Conservation (phyloP, 176 grass and related monocot species). For the Metroxylon sagu region DNA sequence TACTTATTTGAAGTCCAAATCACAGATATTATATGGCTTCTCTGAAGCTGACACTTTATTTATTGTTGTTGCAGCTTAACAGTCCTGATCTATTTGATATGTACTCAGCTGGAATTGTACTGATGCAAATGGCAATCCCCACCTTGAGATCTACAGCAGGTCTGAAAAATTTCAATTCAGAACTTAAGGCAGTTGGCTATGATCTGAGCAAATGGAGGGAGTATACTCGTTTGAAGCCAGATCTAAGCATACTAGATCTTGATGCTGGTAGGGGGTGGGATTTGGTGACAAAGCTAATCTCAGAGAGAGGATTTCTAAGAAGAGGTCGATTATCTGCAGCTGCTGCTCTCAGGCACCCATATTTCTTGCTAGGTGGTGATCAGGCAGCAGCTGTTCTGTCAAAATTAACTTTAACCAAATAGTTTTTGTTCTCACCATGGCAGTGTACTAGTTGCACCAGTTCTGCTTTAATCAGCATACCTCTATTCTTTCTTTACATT, state of each 20-base stretch:
- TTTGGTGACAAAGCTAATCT: constrained; percentile 88
- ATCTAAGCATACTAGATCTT: constrained; percentile 64
- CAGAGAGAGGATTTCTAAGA: constrained; percentile 49
- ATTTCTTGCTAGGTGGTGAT: constrained; percentile 80
- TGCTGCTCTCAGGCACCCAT: constrained; percentile 77
- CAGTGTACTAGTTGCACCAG: background rate
- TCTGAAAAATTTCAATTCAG: constrained; percentile 90
- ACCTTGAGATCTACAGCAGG: constrained; percentile 41
- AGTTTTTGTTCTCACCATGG: background rate
- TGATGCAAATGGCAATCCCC: constrained; percentile 95
- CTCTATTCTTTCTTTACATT: no score
- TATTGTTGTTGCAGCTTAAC: constrained; percentile 50
- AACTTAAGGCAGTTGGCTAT: constrained; percentile 69
- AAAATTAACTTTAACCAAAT: constrained; percentile 49
- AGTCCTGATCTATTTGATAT: constrained; percentile 91
- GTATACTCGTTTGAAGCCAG: constrained; percentile 41
- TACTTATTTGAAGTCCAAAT: no score
- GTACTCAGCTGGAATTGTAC: constrained; percentile 90
- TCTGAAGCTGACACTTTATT: background rate
- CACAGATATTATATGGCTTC: no score
- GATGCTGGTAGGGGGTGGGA: constrained; percentile 85
- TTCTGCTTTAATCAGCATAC: constrained; percentile 13
- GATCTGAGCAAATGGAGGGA: constrained; percentile 77
- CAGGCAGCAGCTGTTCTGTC: constrained; percentile 77
- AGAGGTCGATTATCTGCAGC: constrained; percentile 57